Percentiles rank a stretch among this genome's conserved stretches.
These are phyloP conservation scores for Volvariella surrecta DNA, from an alignment of 1,284 basidiomycete species.

Conservation along the genomic window DNA sequence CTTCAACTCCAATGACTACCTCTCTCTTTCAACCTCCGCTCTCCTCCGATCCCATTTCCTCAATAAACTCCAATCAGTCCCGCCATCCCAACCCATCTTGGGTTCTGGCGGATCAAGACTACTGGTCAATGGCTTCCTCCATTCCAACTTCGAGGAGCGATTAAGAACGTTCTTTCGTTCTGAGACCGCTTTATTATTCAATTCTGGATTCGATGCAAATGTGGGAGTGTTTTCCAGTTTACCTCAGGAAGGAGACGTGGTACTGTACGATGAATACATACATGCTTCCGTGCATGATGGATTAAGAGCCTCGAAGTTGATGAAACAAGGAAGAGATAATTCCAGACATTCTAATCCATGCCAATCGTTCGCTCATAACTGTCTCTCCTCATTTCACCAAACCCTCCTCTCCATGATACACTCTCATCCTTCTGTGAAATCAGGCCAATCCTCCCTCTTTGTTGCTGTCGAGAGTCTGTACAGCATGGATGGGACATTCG, in stretches of 20 bases:
- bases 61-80: conserved; percentile 36
- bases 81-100: conserved; percentile 42
- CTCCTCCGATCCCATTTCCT: conserved; percentile 54
- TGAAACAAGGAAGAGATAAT: conserved; percentile 24
- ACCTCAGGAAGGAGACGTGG: conserved; percentile 71
- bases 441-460: conserved; percentile 43
- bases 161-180: conserved; percentile 51
- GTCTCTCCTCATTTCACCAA: conserved; percentile 37
- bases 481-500: conserved; percentile 93
- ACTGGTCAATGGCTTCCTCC: conserved; percentile 71
- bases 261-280: conserved; percentile 84
- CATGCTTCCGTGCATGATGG: conserved; percentile 94
- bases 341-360: too few relatives aligned
- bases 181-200: conserved; percentile 78
- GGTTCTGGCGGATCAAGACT: conserved; percentile 89
- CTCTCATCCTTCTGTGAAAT: conserved; percentile 30
- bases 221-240: conserved; percentile 81
- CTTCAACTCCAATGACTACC: conserved; percentile 92
- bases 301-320: conserved; percentile 57
- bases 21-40: conserved; percentile 68
- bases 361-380: conserved; percentile 68
- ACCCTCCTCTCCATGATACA: conserved; percentile 23
- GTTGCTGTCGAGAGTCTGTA: conserved; percentile 88
- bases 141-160: conserved; percentile 68
- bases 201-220: conserved; percentile 94